A percentile compares a stretch with the other conserved stretches of the same genome.
These are phyloP conservation scores for Cytauxzoon felis DNA, from an alignment of 169 alveolate genomes.

Conservation along the genomic window DNA sequence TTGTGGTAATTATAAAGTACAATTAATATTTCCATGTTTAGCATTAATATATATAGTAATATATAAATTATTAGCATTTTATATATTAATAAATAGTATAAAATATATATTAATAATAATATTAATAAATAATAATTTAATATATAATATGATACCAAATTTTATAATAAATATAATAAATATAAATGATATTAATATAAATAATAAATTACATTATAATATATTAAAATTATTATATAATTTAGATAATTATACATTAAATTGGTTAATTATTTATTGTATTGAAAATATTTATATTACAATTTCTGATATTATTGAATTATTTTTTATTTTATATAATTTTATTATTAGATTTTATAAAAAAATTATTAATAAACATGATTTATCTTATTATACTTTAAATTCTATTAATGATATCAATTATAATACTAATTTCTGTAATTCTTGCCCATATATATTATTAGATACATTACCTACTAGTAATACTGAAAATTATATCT, in stretches of 20 bases:
- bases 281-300: constrained; percentile 54
- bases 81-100: constrained; percentile 26
- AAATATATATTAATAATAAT: too few relatives aligned
- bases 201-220: too few relatives aligned
- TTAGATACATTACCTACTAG: constrained; percentile 33
- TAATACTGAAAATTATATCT: constrained; percentile 48
- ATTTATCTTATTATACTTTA: constrained; percentile 29
- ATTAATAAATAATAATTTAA: too few relatives aligned
- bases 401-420: neutral
- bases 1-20: constrained; percentile 37
- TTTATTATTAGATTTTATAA: neutral
- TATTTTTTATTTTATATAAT: constrained; percentile 1
- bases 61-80: constrained; percentile 47
- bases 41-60: constrained; percentile 42
- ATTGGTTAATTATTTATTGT: constrained; percentile 40
- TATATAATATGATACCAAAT: too few relatives aligned
- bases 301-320: constrained; percentile 42
- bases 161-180: too few relatives aligned
- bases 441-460: constrained; percentile 39
- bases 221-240: constrained; percentile 3
- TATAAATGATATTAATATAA: too few relatives aligned
- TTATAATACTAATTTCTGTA: neutral
- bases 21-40: constrained; percentile 39
- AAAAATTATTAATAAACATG: constrained; percentile 19
- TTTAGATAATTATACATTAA: constrained; percentile 13